These are phyloP conservation scores for Aspergillus pseudoviridinutans DNA, from an alignment of 2,329 filamentous ascomycete genomes.

Conservation along the genomic window DNA sequence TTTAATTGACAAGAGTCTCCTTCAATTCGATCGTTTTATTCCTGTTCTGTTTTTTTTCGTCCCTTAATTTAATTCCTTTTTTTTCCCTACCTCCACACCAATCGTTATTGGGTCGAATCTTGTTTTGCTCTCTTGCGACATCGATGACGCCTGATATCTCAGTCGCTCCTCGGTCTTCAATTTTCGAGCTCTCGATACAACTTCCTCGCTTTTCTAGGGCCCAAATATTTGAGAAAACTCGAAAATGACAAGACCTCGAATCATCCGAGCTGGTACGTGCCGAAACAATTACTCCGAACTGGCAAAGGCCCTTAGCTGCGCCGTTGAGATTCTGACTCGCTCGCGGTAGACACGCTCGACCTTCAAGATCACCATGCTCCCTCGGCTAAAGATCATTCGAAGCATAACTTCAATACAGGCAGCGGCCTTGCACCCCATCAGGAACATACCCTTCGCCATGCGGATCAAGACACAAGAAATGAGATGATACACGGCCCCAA, in stretches of 20 bases:
- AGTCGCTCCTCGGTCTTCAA: background rate
- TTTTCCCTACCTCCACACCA: background rate
- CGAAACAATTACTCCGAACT: background rate
- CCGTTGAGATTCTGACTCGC: conserved; percentile 6
- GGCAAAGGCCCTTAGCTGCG: background rate
- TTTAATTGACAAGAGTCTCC: background rate
- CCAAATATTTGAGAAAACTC: conserved; percentile 3
- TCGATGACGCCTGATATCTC: background rate
- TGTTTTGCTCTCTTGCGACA: background rate
- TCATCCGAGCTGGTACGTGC: conserved; percentile 44
- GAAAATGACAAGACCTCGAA: conserved; percentile 42
- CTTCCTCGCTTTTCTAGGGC: background rate
- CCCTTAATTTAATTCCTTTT: background rate
- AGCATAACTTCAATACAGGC: conserved; percentile 50
- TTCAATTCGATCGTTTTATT: background rate
- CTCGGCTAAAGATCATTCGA: conserved; percentile 76
- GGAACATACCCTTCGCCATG: conserved; percentile 75
- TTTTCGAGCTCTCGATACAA: background rate
- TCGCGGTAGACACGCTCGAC: conserved; percentile 77
- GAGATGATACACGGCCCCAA: conserved; percentile 64
- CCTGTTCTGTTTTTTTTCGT: background rate
- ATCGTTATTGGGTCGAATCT: background rate
- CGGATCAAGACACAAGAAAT: conserved; percentile 70
- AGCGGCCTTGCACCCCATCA: conserved; percentile 71
- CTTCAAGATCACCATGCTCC: conserved; percentile 79